Evolutionary conservation across 805 yeast genomes (phyloP).

Genomic region (Zygotorulaspora sp.): DNA sequence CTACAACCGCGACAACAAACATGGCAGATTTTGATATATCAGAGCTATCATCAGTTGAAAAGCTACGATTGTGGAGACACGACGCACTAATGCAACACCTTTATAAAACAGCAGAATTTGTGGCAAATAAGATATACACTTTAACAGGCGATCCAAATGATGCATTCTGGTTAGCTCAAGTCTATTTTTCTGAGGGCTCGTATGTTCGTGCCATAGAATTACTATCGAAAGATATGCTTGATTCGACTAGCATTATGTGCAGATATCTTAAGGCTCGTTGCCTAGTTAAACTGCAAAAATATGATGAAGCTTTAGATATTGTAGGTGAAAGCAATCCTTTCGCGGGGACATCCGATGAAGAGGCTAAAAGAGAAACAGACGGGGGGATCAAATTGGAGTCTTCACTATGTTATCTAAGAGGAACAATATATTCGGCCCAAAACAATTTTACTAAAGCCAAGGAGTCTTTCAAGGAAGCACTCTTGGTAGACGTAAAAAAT

Average conservation of each 20-base stretch:
- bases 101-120: constrained; percentile 79
- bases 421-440: constrained; percentile 74
- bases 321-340: constrained; percentile 83
- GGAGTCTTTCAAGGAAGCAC: constrained; percentile 82
- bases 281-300: constrained; percentile 61
- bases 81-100: constrained; percentile 92
- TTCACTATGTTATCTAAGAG: constrained; percentile 80
- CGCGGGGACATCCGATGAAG: constrained; percentile 29
- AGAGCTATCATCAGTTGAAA: constrained; percentile 67
- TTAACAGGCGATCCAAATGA: constrained; percentile 85
- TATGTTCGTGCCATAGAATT: constrained; percentile 75
- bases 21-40: constrained; percentile 26
- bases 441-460: constrained; percentile 83
- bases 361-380: constrained; percentile 37
- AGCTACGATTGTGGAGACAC: constrained; percentile 84
- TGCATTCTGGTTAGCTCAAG: constrained; percentile 96
- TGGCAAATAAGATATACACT: constrained; percentile 85
- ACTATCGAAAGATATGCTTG: constrained; percentile 53
- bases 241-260: constrained; percentile 60
- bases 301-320: constrained; percentile 86
- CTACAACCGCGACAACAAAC: constrained; percentile 18
- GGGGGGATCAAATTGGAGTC: constrained; percentile 87
- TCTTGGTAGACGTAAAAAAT: constrained; percentile 82
- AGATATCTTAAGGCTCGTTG: constrained; percentile 76
- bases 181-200: constrained; percentile 68